A percentile compares a stretch with the other conserved stretches of the same genome.
Conservation (phyloP, 2,329 filamentous ascomycete genomes). For the Penicillium sp. region DNA sequence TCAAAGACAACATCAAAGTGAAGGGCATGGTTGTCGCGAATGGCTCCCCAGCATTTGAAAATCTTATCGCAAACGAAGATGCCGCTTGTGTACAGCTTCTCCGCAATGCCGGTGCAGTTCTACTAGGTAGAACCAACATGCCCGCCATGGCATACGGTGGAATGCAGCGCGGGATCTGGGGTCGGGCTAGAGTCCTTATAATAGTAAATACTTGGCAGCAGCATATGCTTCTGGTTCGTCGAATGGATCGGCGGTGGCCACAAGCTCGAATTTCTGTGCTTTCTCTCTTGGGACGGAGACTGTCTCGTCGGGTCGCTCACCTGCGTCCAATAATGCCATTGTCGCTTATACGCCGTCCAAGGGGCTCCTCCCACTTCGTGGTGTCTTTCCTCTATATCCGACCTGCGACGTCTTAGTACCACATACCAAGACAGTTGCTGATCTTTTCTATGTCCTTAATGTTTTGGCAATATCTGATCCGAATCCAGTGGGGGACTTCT, state of each 20-base stretch:
- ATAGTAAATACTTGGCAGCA: conserved; percentile 52
- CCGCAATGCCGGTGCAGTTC: conserved; percentile 50
- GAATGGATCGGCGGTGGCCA: conserved; percentile 55
- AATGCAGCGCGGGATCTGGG: conserved; percentile 58
- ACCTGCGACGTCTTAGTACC: conserved; percentile 58
- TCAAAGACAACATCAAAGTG: conserved; percentile 60
- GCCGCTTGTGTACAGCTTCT: conserved; percentile 52
- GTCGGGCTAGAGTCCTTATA: conserved; percentile 58
- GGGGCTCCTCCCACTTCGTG: conserved; percentile 53
- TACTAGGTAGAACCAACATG: conserved; percentile 60
- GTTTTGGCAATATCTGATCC: conserved; percentile 49
- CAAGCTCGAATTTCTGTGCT: conserved; percentile 51
- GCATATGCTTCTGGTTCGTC: conserved; percentile 60
- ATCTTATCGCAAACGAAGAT: conserved; percentile 53
- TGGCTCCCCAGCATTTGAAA: conserved; percentile 56
- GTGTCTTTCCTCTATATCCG: conserved; percentile 57
- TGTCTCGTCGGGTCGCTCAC: conserved; percentile 56
- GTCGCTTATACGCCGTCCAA: conserved; percentile 58
- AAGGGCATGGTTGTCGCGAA: conserved; percentile 54
- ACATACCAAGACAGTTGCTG: conserved; percentile 51
- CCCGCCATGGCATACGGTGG: conserved; percentile 60
- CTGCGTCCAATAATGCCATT: conserved; percentile 58
- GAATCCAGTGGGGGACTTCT: conserved; percentile 52
- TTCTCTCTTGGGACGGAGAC: conserved; percentile 59
- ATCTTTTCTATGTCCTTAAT: conserved; percentile 53